These are phyloP conservation scores for Drechmeria coniospora DNA, from an alignment of 2,329 filamentous ascomycete genomes.

Conservation along the genomic window DNA sequence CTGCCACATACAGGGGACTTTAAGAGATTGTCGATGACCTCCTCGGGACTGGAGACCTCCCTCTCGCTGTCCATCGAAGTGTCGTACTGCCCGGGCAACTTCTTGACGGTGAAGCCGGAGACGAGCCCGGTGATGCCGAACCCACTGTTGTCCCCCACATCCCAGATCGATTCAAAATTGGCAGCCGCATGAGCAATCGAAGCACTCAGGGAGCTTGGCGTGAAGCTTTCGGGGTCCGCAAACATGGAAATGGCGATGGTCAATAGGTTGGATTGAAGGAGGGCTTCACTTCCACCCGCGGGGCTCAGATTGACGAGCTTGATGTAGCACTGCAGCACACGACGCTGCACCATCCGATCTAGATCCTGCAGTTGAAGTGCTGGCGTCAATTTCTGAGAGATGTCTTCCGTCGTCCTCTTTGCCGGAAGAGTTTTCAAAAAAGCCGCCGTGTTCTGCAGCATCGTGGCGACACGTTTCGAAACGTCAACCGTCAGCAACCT, in stretches of 20 bases:
- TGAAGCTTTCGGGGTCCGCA: conserved; percentile 81
- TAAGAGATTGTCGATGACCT: conserved; percentile 44
- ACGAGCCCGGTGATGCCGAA: conserved; percentile 86
- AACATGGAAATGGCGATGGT: conserved; percentile 84
- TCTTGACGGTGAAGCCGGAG: conserved; percentile 56
- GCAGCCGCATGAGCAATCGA: conserved; percentile 84
- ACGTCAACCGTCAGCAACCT: conserved; percentile 85
- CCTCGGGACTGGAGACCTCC: conserved; percentile 45
- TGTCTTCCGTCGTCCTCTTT: conserved; percentile 76
- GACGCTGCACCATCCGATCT: conserved; percentile 80
- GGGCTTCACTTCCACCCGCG: conserved; percentile 65
- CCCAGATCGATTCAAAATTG: conserved; percentile 88
- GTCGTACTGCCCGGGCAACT: conserved; percentile 54
- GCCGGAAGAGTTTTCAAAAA: conserved; percentile 75
- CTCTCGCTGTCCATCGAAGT: conserved; percentile 25
- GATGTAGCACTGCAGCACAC: conserved; percentile 88
- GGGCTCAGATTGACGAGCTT: conserved; percentile 83
- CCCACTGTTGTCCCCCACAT: conserved; percentile 83
- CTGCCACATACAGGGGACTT: conserved; percentile 65
- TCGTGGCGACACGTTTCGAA: conserved; percentile 77
- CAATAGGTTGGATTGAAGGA: conserved; percentile 81
- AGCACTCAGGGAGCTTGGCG: conserved; percentile 69
- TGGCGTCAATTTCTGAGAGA: conserved; percentile 67
- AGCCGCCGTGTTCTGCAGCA: conserved; percentile 87
- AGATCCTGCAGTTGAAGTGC: conserved; percentile 80